phyloP scores from a whole-genome alignment of 352 stramenopile genomes.

The Blastocystis sp. region DNA sequence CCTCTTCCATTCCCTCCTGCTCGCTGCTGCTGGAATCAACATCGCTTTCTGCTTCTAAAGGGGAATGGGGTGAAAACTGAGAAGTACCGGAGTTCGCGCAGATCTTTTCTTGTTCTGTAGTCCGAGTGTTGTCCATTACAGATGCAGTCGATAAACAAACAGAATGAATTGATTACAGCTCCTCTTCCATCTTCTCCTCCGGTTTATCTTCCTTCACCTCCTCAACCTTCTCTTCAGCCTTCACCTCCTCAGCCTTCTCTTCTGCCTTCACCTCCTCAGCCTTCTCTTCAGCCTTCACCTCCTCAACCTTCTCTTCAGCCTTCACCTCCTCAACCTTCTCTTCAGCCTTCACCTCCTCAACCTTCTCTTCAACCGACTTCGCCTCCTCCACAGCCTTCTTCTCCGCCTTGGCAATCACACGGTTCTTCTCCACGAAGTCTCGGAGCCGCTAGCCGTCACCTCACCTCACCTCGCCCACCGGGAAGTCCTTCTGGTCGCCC shows the following conservation, averaged over 20 bases:
- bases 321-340: too few species aligned
- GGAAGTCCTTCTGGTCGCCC: conserved; percentile 13
- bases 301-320: too few species aligned
- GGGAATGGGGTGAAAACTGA: not conserved
- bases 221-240: not conserved
- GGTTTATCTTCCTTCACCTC: conserved; percentile 19
- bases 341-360: not conserved
- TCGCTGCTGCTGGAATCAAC: not conserved
- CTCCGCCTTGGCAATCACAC: not conserved
- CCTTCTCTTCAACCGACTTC: not conserved
- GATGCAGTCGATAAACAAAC: conserved; percentile 12
- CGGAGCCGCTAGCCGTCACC: conserved; percentile 21
- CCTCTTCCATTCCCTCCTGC: conserved; percentile 24
- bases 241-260: not conserved
- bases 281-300: not conserved
- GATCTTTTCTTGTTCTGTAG: conserved; percentile 2
- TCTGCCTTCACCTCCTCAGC: too few species aligned
- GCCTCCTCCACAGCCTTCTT: not conserved
- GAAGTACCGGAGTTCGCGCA: not conserved
- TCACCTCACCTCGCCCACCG: not conserved
- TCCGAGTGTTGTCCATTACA: not conserved
- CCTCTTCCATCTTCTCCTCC: conserved; percentile 44
- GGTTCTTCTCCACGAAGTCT: conserved; percentile 45
- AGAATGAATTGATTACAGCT: conserved; percentile 37
- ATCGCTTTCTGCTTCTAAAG: not conserved